Evolutionary conservation across 2,329 filamentous ascomycete species (phyloP).

Genomic region (Pseudocercospora eumusae): DNA sequence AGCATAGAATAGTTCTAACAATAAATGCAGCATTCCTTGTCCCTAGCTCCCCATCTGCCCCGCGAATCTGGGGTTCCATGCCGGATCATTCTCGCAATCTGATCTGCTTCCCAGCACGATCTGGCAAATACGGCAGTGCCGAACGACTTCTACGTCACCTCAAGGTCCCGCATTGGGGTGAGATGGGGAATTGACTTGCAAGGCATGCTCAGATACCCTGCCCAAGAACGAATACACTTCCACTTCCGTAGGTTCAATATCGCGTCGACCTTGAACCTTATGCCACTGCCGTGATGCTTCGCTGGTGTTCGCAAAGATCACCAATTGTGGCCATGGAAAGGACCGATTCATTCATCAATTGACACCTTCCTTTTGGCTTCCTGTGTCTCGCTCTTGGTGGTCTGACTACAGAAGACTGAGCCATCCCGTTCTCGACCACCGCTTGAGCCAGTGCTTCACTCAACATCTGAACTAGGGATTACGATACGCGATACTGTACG

Average conservation of each 20-base stretch:
- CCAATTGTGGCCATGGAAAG: neutral
- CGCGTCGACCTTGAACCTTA: neutral
- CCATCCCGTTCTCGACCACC: neutral
- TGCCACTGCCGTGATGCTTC: neutral
- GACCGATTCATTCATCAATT: neutral
- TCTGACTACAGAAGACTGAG: neutral
- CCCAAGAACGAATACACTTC: neutral
- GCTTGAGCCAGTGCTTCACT: neutral
- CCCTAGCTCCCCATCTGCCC: neutral
- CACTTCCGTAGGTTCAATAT: neutral
- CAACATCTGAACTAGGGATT: neutral
- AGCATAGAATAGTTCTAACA: no score
- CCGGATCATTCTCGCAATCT: neutral
- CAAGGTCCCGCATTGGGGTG: neutral
- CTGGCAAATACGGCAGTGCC: neutral
- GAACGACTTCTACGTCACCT: neutral
- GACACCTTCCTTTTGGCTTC: constrained; percentile 1
- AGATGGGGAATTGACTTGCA: neutral
- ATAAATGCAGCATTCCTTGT: no score
- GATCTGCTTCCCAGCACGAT: neutral
- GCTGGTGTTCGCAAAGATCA: neutral
- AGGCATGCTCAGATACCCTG: neutral
- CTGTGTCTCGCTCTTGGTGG: neutral
- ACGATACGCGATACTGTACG: neutral
- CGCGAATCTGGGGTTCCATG: neutral